These are phyloP conservation scores for Emmonsia crescens DNA, from an alignment of 2,329 filamentous ascomycete species.

Conservation along the genomic window DNA sequence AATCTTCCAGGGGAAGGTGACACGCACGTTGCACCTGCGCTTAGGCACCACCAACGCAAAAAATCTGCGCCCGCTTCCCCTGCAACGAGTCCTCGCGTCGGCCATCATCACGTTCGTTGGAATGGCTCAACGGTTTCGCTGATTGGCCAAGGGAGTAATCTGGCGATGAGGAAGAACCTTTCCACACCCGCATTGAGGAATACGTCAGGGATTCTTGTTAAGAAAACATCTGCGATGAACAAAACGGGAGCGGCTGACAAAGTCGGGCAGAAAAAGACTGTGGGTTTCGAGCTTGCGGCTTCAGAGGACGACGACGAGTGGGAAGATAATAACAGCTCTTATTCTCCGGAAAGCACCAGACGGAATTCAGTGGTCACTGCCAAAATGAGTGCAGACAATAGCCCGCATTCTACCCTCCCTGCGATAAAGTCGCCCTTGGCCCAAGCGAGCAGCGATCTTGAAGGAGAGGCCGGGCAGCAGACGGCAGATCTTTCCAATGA, in stretches of 20 bases:
- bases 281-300: conserved; percentile 37
- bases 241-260: conserved; percentile 11
- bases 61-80: conserved; percentile 37
- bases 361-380: conserved; percentile 32
- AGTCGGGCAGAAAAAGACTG: conserved; percentile 34
- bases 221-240: conserved; percentile 27
- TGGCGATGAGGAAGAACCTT: conserved; percentile 36
- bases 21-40: conserved; percentile 9
- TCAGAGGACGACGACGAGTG: conserved; percentile 35
- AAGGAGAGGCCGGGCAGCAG: not conserved
- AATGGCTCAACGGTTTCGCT: conserved; percentile 29
- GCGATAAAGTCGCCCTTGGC: conserved; percentile 12
- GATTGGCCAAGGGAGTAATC: conserved; percentile 22
- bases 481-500: not conserved
- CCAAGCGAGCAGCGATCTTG: conserved; percentile 4
- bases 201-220: conserved; percentile 25
- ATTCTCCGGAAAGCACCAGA: conserved; percentile 38
- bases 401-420: not conserved
- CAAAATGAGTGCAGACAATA: conserved; percentile 12
- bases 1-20: conserved; percentile 21
- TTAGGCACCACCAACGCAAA: conserved; percentile 35
- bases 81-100: conserved; percentile 29
- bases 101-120: conserved; percentile 26
- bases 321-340: conserved; percentile 38
- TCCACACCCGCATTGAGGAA: conserved; percentile 34